These are phyloP conservation scores for Pholiota adiposa DNA, from an alignment of 1,284 basidiomycete species.

Conservation along the genomic window DNA sequence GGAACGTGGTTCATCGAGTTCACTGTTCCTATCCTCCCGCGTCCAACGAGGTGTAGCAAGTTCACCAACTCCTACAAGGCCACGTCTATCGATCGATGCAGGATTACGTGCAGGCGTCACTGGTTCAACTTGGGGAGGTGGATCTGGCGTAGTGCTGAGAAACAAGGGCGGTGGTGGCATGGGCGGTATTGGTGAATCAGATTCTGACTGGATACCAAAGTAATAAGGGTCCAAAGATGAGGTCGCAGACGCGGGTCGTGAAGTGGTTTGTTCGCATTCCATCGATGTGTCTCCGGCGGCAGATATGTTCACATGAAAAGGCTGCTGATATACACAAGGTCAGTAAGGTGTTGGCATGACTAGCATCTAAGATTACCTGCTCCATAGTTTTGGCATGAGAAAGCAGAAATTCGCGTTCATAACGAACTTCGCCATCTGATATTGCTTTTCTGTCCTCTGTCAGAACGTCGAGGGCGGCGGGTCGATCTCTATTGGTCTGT, in stretches of 20 bases:
- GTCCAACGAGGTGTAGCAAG: constrained; percentile 97
- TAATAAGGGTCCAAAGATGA: constrained; percentile 86
- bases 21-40: constrained; percentile 37
- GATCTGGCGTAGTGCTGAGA: constrained; percentile 45
- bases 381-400: constrained; percentile 20
- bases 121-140: constrained; percentile 48
- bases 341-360: constrained; percentile 12
- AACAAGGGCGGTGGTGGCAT: constrained; percentile 41
- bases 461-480: constrained; percentile 42
- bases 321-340: constrained; percentile 16
- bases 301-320: constrained; percentile 28
- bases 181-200: constrained; percentile 62
- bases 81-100: constrained; percentile 83
- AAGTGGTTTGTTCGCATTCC: constrained; percentile 34
- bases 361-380: constrained; percentile 20
- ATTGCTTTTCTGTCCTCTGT: constrained; percentile 32
- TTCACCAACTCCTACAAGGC: constrained; percentile 93
- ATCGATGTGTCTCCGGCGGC: constrained; percentile 22
- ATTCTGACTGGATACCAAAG: constrained; percentile 69
- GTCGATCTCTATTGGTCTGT: constrained; percentile 40
- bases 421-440: constrained; percentile 35
- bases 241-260: constrained; percentile 64
- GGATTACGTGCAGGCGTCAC: constrained; percentile 81
- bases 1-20: constrained; percentile 17
- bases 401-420: constrained; percentile 29